Percentiles rank a stretch among this genome's conserved stretches.
Evolutionary conservation across 768 basidiomycete species (phyloP).

Genomic region (Calocybe indica): DNA sequence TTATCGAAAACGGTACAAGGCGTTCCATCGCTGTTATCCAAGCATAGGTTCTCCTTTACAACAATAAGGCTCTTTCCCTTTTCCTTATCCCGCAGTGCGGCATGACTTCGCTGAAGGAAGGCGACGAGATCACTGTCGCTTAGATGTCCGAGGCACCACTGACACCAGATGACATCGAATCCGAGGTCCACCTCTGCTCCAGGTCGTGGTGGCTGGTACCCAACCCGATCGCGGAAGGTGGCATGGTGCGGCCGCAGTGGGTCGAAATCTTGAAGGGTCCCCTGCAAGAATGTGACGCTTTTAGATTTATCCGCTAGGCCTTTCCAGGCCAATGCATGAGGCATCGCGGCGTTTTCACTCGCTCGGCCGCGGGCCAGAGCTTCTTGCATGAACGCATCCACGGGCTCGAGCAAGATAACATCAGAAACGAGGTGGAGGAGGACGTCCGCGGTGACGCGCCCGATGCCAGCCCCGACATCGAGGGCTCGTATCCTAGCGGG

Average conservation of each 20-base stretch:
- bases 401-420: constrained; percentile 89
- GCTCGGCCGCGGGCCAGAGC: constrained; percentile 43
- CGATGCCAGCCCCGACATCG: constrained; percentile 93
- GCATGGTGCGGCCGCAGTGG: constrained; percentile 46
- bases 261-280: constrained; percentile 77
- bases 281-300: constrained; percentile 76
- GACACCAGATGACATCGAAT: constrained; percentile 94
- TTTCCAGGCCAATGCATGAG: constrained; percentile 42
- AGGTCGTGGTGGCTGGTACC: constrained; percentile 42
- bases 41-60: constrained; percentile 89
- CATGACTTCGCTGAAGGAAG: constrained; percentile 64
- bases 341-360: constrained; percentile 16
- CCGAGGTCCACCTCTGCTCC: constrained; percentile 44
- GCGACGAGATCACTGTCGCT: constrained; percentile 67
- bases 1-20: constrained; percentile 66
- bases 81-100: constrained; percentile 46
- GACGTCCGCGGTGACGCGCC: constrained; percentile 84
- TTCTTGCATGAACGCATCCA: constrained; percentile 67
- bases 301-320: constrained; percentile 58
- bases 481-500: constrained; percentile 57
- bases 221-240: constrained; percentile 59
- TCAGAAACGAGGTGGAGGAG: constrained; percentile 85
- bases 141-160: constrained; percentile 94
- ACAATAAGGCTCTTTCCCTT: constrained; percentile 58
- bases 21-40: constrained; percentile 43